These are phyloP conservation scores for Aspergillus cavernicola DNA, from an alignment of 495 filamentous ascomycete species.

Conservation along the genomic window DNA sequence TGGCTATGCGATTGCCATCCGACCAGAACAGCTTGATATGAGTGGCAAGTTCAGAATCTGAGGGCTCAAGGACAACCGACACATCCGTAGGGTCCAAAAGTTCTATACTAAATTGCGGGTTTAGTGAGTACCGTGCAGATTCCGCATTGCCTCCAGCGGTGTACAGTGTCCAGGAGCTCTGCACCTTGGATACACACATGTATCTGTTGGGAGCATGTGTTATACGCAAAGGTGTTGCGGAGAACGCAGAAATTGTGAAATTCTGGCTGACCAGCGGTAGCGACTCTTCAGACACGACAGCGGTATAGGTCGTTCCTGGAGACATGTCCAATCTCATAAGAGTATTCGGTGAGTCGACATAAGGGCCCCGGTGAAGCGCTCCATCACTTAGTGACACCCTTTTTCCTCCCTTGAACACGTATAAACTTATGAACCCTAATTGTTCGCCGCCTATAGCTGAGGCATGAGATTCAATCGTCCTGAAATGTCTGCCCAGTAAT, in stretches of 20 bases:
- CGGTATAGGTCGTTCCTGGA: slow-evolving; percentile 60
- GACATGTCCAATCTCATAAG: slow-evolving; percentile 70
- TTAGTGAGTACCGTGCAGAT: slow-evolving; percentile 68
- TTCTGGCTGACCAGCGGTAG: slow-evolving; percentile 64
- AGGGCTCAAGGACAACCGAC: slow-evolving; percentile 68
- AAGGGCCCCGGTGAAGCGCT: slow-evolving; percentile 66
- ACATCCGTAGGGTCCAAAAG: slow-evolving; percentile 55
- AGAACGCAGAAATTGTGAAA: slow-evolving; percentile 84
- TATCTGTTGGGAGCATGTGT: slow-evolving; percentile 56
- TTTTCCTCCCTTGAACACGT: slow-evolving; percentile 71
- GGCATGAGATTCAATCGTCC: slow-evolving; percentile 17
- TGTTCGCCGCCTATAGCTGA: slow-evolving; percentile 37
- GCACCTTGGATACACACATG: slow-evolving; percentile 47
- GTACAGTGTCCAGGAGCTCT: slow-evolving; percentile 66
- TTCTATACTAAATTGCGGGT: slow-evolving; percentile 77
- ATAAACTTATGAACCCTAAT: slow-evolving; percentile 79
- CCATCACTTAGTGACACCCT: slow-evolving; percentile 69
- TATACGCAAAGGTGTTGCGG: slow-evolving; percentile 55
- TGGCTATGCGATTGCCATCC: slow-evolving; percentile 61
- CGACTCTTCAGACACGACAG: slow-evolving; percentile 74
- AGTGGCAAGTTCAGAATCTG: slow-evolving; percentile 65
- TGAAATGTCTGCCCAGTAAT: slow-evolving; percentile 80
- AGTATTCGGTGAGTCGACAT: slow-evolving; percentile 90
- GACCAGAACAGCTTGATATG: slow-evolving; percentile 83
- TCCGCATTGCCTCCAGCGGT: slow-evolving; percentile 83